phyloP scores from a whole-genome alignment of 1,284 basidiomycete species.

The Ceratobasidium sp. region DNA sequence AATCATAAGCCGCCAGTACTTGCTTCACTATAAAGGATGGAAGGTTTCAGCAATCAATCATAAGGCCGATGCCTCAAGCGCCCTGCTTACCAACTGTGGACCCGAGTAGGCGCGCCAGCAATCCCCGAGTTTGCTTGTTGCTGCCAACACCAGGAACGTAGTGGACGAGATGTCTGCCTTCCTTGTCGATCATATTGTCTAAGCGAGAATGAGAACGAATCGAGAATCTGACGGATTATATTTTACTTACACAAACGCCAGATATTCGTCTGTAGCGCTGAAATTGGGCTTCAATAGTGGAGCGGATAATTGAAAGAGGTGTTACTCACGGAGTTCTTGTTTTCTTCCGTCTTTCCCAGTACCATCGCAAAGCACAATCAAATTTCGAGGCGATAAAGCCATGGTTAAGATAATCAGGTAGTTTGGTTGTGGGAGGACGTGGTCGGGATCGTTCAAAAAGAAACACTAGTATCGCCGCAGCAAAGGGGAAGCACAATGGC shows the following conservation, averaged over 20 bases:
- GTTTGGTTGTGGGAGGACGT: no score
- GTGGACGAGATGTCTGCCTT: not conserved
- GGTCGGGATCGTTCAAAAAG: no score
- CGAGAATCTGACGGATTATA: not conserved
- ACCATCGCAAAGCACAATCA: conserved; percentile 25
- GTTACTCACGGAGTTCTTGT: no score
- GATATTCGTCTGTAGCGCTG: conserved; percentile 1
- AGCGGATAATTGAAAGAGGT: no score
- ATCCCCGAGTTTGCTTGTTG: not conserved
- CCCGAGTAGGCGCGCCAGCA: conserved; percentile 1
- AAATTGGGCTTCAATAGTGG: not conserved
- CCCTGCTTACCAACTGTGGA: conserved; percentile 4
- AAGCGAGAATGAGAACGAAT: no score
- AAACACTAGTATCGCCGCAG: no score
- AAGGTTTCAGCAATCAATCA: no score
- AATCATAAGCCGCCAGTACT: no score
- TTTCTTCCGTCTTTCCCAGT: conserved; percentile 24
- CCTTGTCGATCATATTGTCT: conserved; percentile 13
- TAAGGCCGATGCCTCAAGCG: no score
- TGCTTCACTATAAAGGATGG: no score
- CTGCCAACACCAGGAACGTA: conserved; percentile 22
- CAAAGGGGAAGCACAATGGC: no score
- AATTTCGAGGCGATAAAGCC: not conserved
- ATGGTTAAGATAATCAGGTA: no score
- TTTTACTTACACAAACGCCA: conserved; percentile 21